A percentile compares a stretch with the other conserved stretches of the same genome.
phyloP scores from a whole-genome alignment of 169 alveolate genomes.

The Plasmodium coatneyi region DNA sequence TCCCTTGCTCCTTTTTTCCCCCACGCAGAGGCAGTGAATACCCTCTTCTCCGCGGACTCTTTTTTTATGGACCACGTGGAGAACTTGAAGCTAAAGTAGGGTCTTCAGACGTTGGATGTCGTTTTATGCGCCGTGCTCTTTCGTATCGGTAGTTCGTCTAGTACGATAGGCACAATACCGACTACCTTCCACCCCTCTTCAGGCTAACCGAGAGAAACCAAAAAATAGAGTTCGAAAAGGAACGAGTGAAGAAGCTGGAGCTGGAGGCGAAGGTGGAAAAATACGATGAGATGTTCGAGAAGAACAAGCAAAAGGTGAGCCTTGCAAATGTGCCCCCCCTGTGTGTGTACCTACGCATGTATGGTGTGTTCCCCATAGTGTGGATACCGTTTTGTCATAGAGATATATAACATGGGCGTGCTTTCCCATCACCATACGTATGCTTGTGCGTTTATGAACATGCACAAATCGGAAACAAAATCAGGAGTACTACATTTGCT shows the following conservation, averaged over 20 bases:
- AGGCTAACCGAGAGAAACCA: constrained; percentile 58
- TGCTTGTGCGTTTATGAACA: neutral
- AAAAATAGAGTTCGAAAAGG: constrained; percentile 62
- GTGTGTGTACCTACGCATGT: neutral
- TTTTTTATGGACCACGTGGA: constrained; percentile 60
- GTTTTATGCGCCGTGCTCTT: neutral
- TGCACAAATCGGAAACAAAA: neutral
- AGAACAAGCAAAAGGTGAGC: constrained; percentile 50
- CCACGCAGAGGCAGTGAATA: constrained; percentile 51
- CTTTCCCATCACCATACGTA: neutral
- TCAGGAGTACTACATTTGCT: neutral
- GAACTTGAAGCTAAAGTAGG: constrained; percentile 63
- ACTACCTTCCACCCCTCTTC: neutral
- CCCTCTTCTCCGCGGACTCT: constrained; percentile 60
- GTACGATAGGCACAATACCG: neutral
- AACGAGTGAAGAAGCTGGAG: constrained; percentile 52
- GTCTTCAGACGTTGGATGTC: neutral
- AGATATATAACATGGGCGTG: neutral
- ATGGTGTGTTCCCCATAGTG: neutral
- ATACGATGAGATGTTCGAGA: constrained; percentile 50
- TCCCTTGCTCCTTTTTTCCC: neutral
- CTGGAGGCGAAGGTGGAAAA: constrained; percentile 62
- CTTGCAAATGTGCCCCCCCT: neutral
- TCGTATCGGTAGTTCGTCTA: neutral
- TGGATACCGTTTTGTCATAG: neutral